Evolutionary conservation across 2,329 filamentous ascomycete species (phyloP).

Genomic region (Talaromyces sp.): DNA sequence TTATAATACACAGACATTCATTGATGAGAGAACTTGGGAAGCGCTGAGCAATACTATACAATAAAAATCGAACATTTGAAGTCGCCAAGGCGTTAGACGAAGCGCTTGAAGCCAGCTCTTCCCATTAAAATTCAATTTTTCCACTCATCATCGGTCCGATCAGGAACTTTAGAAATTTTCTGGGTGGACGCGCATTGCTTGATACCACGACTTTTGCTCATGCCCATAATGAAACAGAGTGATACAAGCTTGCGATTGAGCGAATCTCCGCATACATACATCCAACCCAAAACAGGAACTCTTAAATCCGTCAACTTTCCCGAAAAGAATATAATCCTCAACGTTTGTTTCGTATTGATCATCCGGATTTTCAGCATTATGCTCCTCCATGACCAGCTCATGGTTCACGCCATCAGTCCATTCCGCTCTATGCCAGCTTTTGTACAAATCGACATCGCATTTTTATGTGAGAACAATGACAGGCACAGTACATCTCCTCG

Average conservation of each 20-base stretch:
- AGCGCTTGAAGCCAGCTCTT: too few species aligned
- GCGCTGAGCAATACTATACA: too few species aligned
- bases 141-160: too few species aligned
- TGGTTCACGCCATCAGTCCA: neutral
- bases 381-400: neutral
- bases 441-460: neutral
- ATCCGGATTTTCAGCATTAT: neutral
- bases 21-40: too few species aligned
- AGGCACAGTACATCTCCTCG: neutral
- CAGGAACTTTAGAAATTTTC: too few species aligned
- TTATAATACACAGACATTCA: too few species aligned
- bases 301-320: neutral
- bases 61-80: too few species aligned
- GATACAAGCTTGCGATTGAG: neutral
- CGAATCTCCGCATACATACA: neutral
- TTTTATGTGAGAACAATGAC: neutral
- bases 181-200: neutral
- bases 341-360: neutral
- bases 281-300: neutral
- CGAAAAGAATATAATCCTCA: neutral
- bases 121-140: too few species aligned
- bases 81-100: too few species aligned
- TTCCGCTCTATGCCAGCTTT: neutral
- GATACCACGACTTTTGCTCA: neutral
- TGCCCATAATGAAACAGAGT: neutral